Evolutionary conservation across 192 early-diverging fungal species (phyloP).

Genomic region (Backusella westeae): DNA sequence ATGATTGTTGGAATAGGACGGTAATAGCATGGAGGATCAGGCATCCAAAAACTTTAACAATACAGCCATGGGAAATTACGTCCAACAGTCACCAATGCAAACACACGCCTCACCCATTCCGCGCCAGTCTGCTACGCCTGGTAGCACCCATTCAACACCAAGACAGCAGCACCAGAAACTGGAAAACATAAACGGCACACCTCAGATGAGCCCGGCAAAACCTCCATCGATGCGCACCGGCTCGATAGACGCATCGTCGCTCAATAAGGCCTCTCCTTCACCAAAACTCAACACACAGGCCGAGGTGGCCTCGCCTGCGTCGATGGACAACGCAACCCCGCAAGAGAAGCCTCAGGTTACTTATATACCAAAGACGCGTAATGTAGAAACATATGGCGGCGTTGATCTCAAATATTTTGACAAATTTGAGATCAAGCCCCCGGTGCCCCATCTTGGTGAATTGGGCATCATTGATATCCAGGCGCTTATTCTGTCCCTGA

Average conservation of each 20-base stretch:
- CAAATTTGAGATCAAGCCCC: conserved; percentile 48
- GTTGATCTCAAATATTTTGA: conserved; percentile 64
- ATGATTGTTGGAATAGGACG: conserved; percentile 21
- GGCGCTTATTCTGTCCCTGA: conserved; percentile 74
- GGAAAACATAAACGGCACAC: conserved; percentile 11
- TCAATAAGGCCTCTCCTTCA: neutral
- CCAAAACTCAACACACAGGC: neutral
- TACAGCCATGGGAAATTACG: neutral
- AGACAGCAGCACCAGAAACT: conserved; percentile 17
- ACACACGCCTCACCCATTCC: conserved; percentile 10
- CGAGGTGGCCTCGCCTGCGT: neutral
- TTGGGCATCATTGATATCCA: conserved; percentile 71
- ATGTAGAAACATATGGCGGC: conserved; percentile 76
- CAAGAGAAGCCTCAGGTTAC: conserved; percentile 10
- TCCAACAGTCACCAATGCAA: conserved; percentile 17
- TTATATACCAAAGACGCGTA: conserved; percentile 61
- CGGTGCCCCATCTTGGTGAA: conserved; percentile 47
- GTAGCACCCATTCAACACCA: conserved; percentile 18
- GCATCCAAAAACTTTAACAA: conserved; percentile 16
- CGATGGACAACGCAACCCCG: neutral
- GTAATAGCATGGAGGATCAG: conserved; percentile 37
- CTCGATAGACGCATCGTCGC: neutral
- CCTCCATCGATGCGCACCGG: neutral
- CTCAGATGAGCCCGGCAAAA: conserved; percentile 12
- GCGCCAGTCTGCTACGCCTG: conserved; percentile 9